Evolutionary conservation across 345 rosid genomes (phyloP).

Genomic region (Pseudoturritis turrita): DNA sequence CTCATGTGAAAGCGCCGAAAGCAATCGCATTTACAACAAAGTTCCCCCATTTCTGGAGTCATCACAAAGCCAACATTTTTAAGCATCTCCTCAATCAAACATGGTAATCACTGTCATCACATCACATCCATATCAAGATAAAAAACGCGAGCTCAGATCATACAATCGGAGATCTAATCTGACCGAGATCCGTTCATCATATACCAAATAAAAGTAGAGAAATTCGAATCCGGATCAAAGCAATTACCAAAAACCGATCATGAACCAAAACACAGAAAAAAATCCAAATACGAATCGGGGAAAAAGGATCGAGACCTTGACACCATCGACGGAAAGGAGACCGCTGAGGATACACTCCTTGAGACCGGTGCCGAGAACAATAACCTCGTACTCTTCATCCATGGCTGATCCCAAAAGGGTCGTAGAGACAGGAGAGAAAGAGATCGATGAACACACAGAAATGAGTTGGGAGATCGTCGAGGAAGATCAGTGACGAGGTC

Average conservation of each 20-base stretch:
- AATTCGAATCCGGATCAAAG: neutral
- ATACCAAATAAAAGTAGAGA: neutral
- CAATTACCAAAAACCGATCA: neutral
- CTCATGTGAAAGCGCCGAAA: neutral
- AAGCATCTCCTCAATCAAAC: neutral
- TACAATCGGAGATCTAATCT: constrained; percentile 20
- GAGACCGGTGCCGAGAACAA: constrained; percentile 90
- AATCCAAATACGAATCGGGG: neutral
- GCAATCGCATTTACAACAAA: neutral
- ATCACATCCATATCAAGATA: neutral
- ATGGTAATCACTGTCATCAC: neutral
- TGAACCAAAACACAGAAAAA: neutral
- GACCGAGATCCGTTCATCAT: constrained; percentile 10
- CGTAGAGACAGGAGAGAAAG: constrained; percentile 8
- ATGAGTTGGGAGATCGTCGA: constrained; percentile 16
- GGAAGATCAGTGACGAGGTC: constrained; percentile 19
- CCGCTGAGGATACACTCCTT: constrained; percentile 98
- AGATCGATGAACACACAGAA: neutral
- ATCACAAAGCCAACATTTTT: neutral
- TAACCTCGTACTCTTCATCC: constrained; percentile 96
- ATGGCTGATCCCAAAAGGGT: constrained; percentile 28
- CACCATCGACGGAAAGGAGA: constrained; percentile 89
- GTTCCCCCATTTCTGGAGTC: neutral
- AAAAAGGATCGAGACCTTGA: constrained; percentile 51
- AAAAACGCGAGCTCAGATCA: neutral